A percentile compares a stretch with the other conserved stretches of the same genome.
Conservation (phyloP, 768 basidiomycete genomes). For the Lactarius psammicola region DNA sequence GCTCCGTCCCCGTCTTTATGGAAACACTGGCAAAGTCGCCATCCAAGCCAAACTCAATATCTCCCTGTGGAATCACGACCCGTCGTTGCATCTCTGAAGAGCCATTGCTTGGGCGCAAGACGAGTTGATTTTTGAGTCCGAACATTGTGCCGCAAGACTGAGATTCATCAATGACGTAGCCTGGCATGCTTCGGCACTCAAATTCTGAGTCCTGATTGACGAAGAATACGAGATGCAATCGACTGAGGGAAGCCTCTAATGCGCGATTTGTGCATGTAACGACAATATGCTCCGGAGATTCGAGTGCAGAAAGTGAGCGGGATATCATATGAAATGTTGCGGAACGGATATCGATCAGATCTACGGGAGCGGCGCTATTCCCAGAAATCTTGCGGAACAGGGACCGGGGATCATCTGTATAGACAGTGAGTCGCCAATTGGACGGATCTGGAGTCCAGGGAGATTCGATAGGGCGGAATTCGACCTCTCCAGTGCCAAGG, state of each 20-base stretch:
- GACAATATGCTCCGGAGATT: background rate
- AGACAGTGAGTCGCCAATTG: conserved; percentile 32
- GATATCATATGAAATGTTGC: background rate
- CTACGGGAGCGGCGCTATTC: background rate
- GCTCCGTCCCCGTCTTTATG: background rate
- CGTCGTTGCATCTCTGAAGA: background rate
- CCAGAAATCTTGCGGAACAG: background rate
- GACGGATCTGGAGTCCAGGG: conserved; percentile 22
- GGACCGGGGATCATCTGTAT: background rate
- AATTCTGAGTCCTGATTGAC: conserved; percentile 35
- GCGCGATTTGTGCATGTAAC: background rate
- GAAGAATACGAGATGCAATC: conserved; percentile 43
- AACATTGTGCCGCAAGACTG: background rate
- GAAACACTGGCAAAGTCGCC: background rate
- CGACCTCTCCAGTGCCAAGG: too few relatives aligned
- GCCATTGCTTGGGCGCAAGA: background rate
- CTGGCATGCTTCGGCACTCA: conserved; percentile 42
- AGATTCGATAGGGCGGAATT: too few relatives aligned
- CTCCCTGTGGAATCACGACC: conserved; percentile 13
- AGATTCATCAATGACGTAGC: conserved; percentile 29
- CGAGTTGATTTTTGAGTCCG: background rate
- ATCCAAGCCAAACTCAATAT: background rate
- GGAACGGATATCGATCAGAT: conserved; percentile 6
- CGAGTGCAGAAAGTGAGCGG: background rate
- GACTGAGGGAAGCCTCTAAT: conserved; percentile 35